Evolutionary conservation across 306 rosid species (phyloP).

Genomic region (Dryas drummondii): DNA sequence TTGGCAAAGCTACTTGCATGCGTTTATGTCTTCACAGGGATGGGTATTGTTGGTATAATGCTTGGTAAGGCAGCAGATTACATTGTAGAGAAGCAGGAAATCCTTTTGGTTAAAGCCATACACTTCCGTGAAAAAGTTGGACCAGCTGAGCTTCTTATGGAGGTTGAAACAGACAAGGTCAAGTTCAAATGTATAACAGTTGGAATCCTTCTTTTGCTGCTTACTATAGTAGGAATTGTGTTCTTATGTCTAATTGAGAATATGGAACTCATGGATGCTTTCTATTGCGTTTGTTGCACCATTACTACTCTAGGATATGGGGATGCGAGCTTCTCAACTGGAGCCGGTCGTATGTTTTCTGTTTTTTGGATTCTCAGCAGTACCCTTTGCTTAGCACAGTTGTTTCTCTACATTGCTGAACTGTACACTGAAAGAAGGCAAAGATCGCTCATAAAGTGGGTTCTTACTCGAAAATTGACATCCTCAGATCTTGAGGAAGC

Average conservation of each 20-base stretch:
- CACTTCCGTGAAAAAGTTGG: constrained; percentile 29
- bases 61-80: constrained; percentile 78
- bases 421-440: constrained; percentile 63
- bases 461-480: constrained; percentile 55
- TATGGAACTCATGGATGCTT: constrained; percentile 54
- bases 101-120: constrained; percentile 51
- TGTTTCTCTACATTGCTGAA: constrained; percentile 73
- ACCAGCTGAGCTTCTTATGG: constrained; percentile 42
- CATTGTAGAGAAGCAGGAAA: constrained; percentile 76
- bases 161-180: constrained; percentile 42
- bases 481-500: constrained; percentile 70
- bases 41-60: constrained; percentile 65
- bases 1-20: constrained; percentile 72
- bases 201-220: constrained; percentile 37
- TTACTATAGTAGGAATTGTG: constrained; percentile 48
- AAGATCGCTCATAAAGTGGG: constrained; percentile 48
- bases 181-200: constrained; percentile 57
- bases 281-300: constrained; percentile 82
- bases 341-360: constrained; percentile 62
- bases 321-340: constrained; percentile 73
- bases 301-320: constrained; percentile 88
- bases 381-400: constrained; percentile 77
- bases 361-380: constrained; percentile 79
- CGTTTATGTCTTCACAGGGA: constrained; percentile 68
- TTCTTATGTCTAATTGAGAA: constrained; percentile 53